phyloP scores from a whole-genome alignment of 495 filamentous ascomycete genomes.

The Tetracladium setigerum region DNA sequence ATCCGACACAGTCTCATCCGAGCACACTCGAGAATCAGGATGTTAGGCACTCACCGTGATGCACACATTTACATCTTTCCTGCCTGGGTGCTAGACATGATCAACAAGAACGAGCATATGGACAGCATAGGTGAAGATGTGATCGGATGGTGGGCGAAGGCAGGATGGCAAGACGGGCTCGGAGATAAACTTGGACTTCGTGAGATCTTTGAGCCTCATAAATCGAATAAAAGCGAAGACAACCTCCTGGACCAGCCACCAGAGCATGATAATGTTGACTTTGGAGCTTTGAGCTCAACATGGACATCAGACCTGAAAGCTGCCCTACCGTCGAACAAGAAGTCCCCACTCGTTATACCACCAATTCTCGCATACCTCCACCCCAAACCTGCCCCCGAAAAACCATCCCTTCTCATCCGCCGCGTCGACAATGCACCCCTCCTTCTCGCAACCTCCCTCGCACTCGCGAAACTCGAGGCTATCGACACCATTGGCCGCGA shows the following conservation, averaged over 20 bases:
- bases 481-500: constrained; percentile 54
- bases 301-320: constrained; percentile 22
- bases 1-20: constrained; percentile 64
- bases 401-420: constrained; percentile 54
- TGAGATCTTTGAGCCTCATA: constrained; percentile 44
- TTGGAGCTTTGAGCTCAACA: constrained; percentile 54
- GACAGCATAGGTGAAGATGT: constrained; percentile 88
- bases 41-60: constrained; percentile 75
- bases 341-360: constrained; percentile 38
- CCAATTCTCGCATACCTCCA: constrained; percentile 76
- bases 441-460: constrained; percentile 73
- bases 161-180: constrained; percentile 79
- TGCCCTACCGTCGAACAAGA: neutral
- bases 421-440: constrained; percentile 81
- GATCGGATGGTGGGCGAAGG: constrained; percentile 91
- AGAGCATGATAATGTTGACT: constrained; percentile 53
- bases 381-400: constrained; percentile 27
- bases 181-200: constrained; percentile 66
- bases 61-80: constrained; percentile 92
- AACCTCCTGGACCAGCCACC: constrained; percentile 22
- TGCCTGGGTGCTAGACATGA: constrained; percentile 80
- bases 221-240: constrained; percentile 32
- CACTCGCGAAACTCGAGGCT: constrained; percentile 67
- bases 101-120: constrained; percentile 66
- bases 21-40: constrained; percentile 63